Evolutionary conservation across 1,139 yeast genomes (phyloP).

Genomic region (Barnettozyma hawaiiensis): DNA sequence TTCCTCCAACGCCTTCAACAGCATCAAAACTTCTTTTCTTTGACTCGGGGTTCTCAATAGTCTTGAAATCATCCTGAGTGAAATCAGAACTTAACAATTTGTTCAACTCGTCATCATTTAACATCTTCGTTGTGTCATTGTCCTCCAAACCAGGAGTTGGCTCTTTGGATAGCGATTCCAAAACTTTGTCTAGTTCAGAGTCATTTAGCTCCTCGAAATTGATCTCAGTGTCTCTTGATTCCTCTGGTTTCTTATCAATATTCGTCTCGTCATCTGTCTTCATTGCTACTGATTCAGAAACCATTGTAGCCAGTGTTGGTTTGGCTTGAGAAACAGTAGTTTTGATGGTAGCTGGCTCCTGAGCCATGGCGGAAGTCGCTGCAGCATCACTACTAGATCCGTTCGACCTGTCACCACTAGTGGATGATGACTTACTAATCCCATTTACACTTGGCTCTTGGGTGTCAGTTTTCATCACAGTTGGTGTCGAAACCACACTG

Average conservation of each 20-base stretch:
- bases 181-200: constrained; percentile 24
- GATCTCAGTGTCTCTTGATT: not conserved
- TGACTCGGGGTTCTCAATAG: not conserved
- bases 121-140: constrained; percentile 9
- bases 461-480: not conserved
- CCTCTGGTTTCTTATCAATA: not conserved
- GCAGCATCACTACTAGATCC: not conserved
- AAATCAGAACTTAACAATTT: constrained; percentile 22
- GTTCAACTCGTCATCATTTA: constrained; percentile 24
- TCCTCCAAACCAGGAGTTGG: constrained; percentile 22
- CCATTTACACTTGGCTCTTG: not conserved
- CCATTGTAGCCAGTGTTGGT: not conserved
- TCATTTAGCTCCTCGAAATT: constrained; percentile 21
- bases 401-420: not conserved
- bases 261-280: not conserved
- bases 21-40: constrained; percentile 19
- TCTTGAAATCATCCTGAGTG: constrained; percentile 5
- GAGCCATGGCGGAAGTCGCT: not conserved
- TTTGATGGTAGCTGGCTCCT: not conserved
- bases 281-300: not conserved
- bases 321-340: not conserved
- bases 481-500: not conserved
- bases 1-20: no score
- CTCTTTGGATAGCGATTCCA: constrained; percentile 24
- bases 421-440: not conserved